A percentile compares a stretch with the other conserved stretches of the same genome.
Conservation (phyloP, 371 early-diverging fungal species). For the Actinomucor elegans region DNA sequence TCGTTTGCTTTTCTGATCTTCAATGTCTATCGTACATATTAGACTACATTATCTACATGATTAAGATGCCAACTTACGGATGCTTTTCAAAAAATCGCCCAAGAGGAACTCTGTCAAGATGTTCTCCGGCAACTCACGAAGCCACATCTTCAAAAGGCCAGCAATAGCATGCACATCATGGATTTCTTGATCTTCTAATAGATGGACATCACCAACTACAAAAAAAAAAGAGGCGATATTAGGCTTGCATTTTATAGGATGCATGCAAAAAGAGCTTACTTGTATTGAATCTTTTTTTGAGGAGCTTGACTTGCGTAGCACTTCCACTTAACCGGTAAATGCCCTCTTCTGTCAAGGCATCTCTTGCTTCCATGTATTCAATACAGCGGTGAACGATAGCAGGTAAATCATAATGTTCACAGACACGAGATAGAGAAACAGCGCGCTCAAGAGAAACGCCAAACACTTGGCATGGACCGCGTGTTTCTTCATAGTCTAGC, state of each 20-base stretch:
- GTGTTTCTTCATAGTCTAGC: constrained; percentile 11
- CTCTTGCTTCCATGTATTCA: constrained; percentile 88
- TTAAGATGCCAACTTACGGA: constrained; percentile 48
- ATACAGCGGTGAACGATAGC: constrained; percentile 93
- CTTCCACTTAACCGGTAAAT: constrained; percentile 92
- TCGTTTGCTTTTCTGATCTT: constrained; percentile 70
- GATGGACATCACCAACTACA: constrained; percentile 37
- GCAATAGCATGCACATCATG: constrained; percentile 92
- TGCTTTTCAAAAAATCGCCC: constrained; percentile 73
- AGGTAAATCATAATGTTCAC: constrained; percentile 81
- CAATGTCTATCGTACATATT: constrained; percentile 63
- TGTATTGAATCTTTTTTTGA: constrained; percentile 82
- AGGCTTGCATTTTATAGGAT: not conserved
- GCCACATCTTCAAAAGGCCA: constrained; percentile 88
- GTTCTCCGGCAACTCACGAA: constrained; percentile 86
- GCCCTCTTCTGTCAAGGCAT: constrained; percentile 88
- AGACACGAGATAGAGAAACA: constrained; percentile 58
- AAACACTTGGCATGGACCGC: constrained; percentile 61
- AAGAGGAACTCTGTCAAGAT: constrained; percentile 81
- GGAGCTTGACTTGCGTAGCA: constrained; percentile 60
- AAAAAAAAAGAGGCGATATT: not conserved
- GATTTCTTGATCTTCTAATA: constrained; percentile 49
- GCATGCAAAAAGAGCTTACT: constrained; percentile 16
- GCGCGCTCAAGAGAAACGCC: constrained; percentile 70
- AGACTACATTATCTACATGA: not conserved